These are phyloP conservation scores for Tetracentron sinense DNA, from an alignment of 164 flowering plant genomes.

Conservation along the genomic window DNA sequence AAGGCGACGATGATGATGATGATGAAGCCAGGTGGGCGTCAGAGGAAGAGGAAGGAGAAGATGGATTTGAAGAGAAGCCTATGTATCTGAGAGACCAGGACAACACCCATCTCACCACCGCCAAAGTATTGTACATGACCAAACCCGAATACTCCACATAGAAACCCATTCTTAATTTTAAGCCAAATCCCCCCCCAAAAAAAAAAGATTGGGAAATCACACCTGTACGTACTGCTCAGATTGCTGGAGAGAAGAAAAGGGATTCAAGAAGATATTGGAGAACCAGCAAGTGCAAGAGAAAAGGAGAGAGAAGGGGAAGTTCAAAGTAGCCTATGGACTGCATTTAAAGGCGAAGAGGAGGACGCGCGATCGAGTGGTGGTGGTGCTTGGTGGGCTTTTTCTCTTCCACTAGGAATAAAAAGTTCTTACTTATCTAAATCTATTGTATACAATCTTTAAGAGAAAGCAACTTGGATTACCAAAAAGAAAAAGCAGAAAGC, in stretches of 20 bases:
- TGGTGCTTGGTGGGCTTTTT: constrained; percentile 2
- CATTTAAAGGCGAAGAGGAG: constrained; percentile 12
- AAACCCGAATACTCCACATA: constrained; percentile 34
- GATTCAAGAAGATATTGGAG: background rate
- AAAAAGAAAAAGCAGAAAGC: background rate
- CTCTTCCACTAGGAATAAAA: constrained; percentile 10
- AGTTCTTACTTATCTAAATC: too few relatives aligned
- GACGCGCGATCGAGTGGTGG: constrained; percentile 1
- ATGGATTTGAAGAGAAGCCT: constrained; percentile 1
- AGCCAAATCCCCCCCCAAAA: too few relatives aligned
- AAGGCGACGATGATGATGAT: constrained; percentile 10
- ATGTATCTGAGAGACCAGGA: constrained; percentile 24
- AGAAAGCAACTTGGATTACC: too few relatives aligned
- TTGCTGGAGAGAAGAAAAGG: too few relatives aligned
- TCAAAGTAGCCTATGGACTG: constrained; percentile 6
- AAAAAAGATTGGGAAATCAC: too few relatives aligned
- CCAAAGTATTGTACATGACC: constrained; percentile 29
- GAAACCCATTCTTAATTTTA: constrained; percentile 25
- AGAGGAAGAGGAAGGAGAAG: background rate
- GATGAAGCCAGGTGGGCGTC: background rate
- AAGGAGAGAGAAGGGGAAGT: constrained; percentile 11
- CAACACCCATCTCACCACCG: constrained; percentile 34
- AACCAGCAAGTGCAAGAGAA: too few relatives aligned
- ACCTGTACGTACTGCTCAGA: too few relatives aligned
- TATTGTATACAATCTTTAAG: too few relatives aligned